phyloP scores from a whole-genome alignment of 2,329 filamentous ascomycete genomes.

The Pseudomassariella vexata region DNA sequence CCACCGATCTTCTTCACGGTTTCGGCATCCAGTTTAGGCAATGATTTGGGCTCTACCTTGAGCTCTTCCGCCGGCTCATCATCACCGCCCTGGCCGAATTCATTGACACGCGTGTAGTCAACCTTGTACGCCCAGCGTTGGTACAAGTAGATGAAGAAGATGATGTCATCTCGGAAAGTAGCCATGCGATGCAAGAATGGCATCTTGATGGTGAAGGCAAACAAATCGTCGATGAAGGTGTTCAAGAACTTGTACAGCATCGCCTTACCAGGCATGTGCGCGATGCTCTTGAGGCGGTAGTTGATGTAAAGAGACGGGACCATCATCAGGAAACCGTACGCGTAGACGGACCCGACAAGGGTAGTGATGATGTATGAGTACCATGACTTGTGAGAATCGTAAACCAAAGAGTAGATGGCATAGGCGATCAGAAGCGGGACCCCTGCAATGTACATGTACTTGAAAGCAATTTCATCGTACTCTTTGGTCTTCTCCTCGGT shows the following conservation, averaged over 20 bases:
- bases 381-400: constrained; percentile 96
- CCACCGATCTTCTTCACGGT: constrained; percentile 25
- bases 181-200: constrained; percentile 86
- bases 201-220: constrained; percentile 99
- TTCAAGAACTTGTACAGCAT: constrained; percentile 99
- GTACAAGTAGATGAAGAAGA: constrained; percentile 97
- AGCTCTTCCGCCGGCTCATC: constrained; percentile 57
- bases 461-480: constrained; percentile 96
- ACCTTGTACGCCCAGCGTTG: constrained; percentile 89
- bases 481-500: constrained; percentile 98
- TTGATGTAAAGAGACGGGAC: constrained; percentile 97
- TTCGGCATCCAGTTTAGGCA: constrained; percentile 17
- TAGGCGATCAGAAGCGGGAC: constrained; percentile 85
- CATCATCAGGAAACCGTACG: constrained; percentile 99
- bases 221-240: constrained; percentile 97
- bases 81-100: constrained; percentile 98
- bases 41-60: constrained; percentile 31
- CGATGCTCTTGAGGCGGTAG: constrained; percentile 91
- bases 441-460: constrained; percentile 90
- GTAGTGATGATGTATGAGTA: constrained; percentile 95
- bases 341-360: constrained; percentile 91
- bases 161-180: constrained; percentile 89
- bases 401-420: constrained; percentile 83
- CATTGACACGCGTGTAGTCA: constrained; percentile 89
- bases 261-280: constrained; percentile 93